These are phyloP conservation scores for Boletus sp. DNA, from an alignment of 768 basidiomycete genomes.

Conservation along the genomic window DNA sequence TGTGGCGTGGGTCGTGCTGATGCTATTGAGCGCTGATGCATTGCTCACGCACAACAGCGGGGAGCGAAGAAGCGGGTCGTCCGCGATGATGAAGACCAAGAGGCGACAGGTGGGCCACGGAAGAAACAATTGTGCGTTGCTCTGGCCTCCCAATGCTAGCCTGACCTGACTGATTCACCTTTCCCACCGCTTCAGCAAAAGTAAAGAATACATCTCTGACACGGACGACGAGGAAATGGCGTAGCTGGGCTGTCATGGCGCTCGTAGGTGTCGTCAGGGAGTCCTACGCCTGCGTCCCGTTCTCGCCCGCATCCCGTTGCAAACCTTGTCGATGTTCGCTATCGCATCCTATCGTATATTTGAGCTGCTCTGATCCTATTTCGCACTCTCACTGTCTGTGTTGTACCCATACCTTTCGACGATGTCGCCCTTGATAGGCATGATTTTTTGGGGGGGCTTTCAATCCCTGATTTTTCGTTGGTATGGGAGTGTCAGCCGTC, in stretches of 20 bases:
- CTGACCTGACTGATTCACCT: not conserved
- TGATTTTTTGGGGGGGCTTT: not conserved
- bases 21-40: not conserved
- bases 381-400: not conserved
- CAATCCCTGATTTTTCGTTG: not conserved
- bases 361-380: slow-evolving; percentile 5
- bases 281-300: not conserved
- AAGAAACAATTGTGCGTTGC: slow-evolving; percentile 75
- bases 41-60: slow-evolving; percentile 29
- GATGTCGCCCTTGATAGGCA: not conserved
- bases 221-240: slow-evolving; percentile 79
- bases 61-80: slow-evolving; percentile 71
- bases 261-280: not conserved
- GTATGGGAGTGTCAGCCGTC: not conserved
- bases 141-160: not conserved
- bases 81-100: slow-evolving; percentile 76
- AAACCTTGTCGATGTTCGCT: not conserved
- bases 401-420: not conserved
- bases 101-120: slow-evolving; percentile 54
- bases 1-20: slow-evolving; percentile 7
- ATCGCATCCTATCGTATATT: not conserved
- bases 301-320: not conserved
- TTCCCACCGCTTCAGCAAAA: slow-evolving; percentile 56
- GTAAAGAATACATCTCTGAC: slow-evolving; percentile 82
- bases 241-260: slow-evolving; percentile 29